phyloP scores from a whole-genome alignment of 2,329 filamentous ascomycete genomes.

The Arthrobotrys pseudoclavata region DNA sequence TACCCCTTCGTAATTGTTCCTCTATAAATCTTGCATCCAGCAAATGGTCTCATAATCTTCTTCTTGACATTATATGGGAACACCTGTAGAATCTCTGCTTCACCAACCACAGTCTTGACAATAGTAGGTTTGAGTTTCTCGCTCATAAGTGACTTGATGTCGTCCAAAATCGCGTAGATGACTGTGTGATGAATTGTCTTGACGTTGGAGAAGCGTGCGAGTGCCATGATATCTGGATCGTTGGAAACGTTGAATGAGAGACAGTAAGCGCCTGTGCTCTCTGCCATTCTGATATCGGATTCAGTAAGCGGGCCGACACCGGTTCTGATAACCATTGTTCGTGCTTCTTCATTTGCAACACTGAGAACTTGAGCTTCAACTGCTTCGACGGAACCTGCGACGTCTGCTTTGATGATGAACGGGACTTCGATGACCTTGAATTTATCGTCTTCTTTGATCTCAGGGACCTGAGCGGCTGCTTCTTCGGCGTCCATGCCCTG shows the following conservation, averaged over 20 bases:
- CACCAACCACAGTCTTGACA: constrained; percentile 80
- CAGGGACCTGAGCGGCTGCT: constrained; percentile 46
- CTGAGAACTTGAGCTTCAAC: constrained; percentile 81
- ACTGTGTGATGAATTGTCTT: constrained; percentile 86
- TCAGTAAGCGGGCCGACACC: constrained; percentile 83
- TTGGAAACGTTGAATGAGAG: constrained; percentile 87
- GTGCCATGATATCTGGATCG: constrained; percentile 75
- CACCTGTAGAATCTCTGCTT: constrained; percentile 85
- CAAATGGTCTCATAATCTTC: constrained; percentile 79
- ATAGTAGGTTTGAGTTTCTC: constrained; percentile 77
- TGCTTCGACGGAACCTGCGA: constrained; percentile 93
- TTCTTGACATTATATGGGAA: constrained; percentile 87
- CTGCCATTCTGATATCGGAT: constrained; percentile 89
- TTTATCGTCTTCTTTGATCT: constrained; percentile 64
- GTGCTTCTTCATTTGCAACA: constrained; percentile 87
- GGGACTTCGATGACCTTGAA: constrained; percentile 72
- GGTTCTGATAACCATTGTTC: constrained; percentile 80
- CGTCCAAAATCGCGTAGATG: constrained; percentile 84
- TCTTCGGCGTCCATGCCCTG: constrained; percentile 62
- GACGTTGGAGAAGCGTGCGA: constrained; percentile 80
- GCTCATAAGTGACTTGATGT: constrained; percentile 77
- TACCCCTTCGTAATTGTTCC: constrained; percentile 76
- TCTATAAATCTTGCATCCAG: constrained; percentile 88
- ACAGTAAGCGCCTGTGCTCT: constrained; percentile 76
- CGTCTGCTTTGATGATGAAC: constrained; percentile 92